phyloP scores from a whole-genome alignment of 164 flowering plant species.

The Magnolia changhungtana region DNA sequence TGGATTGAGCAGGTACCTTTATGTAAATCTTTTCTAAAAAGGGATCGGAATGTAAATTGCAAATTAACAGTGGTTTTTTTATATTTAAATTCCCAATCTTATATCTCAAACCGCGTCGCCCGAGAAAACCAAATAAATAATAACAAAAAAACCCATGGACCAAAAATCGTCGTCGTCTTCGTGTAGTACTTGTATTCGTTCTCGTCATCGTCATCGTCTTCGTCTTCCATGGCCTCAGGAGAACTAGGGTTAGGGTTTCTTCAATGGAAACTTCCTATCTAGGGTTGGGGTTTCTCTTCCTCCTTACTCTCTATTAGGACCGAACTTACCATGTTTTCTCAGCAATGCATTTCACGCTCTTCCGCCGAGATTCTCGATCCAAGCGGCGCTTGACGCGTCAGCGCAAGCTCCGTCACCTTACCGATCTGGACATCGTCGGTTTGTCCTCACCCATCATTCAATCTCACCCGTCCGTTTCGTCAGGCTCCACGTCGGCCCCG shows the following conservation, averaged over 20 bases:
- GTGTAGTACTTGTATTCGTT: not conserved
- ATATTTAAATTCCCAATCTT: too few relatives aligned
- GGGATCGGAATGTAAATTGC: too few relatives aligned
- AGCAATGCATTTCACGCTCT: slow-evolving; percentile 37
- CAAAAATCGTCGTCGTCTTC: not conserved
- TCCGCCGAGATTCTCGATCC: slow-evolving; percentile 2
- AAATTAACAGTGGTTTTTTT: too few relatives aligned
- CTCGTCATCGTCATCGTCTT: not conserved
- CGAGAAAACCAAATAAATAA: not conserved
- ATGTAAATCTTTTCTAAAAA: too few relatives aligned
- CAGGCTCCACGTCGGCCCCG: not conserved
- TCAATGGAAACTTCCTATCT: not conserved
- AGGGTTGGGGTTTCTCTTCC: not conserved
- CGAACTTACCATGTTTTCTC: slow-evolving; percentile 21
- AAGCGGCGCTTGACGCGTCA: slow-evolving; percentile 26
- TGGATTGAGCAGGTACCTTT: too few relatives aligned
- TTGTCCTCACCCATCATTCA: not conserved
- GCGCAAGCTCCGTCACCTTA: slow-evolving; percentile 25
- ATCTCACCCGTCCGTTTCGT: not conserved
- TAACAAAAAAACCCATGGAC: not conserved
- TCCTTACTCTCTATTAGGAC: not conserved
- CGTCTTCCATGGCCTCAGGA: not conserved
- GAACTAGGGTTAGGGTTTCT: not conserved
- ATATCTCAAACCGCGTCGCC: too few relatives aligned
- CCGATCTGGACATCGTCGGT: slow-evolving; percentile 16